phyloP scores from a whole-genome alignment of 2,329 filamentous ascomycete species.

The Ophiosphaerella narmari region DNA sequence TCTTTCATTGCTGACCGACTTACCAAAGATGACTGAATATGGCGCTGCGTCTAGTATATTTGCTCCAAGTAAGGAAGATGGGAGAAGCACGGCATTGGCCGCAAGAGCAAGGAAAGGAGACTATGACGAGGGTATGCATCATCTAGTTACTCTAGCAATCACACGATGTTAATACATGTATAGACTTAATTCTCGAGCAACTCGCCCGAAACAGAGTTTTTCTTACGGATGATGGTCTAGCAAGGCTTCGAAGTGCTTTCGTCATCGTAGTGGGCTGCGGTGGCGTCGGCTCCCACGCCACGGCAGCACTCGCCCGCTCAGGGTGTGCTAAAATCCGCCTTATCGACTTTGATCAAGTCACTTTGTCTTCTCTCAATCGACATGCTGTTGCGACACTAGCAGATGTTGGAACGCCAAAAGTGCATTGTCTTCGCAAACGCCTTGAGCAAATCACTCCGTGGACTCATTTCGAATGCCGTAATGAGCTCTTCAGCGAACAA shows the following conservation, averaged over 20 bases:
- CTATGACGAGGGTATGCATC: constrained; percentile 63
- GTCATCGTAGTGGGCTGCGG: constrained; percentile 91
- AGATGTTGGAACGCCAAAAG: constrained; percentile 92
- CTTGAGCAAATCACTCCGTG: constrained; percentile 88
- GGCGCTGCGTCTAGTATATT: constrained; percentile 57
- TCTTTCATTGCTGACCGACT: constrained; percentile 39
- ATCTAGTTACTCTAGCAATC: neutral
- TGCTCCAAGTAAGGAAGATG: constrained; percentile 57
- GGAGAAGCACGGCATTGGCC: constrained; percentile 62
- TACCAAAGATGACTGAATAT: constrained; percentile 63
- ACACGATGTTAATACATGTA: constrained; percentile 5
- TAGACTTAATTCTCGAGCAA: constrained; percentile 90
- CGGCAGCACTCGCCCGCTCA: constrained; percentile 82
- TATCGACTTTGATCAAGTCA: constrained; percentile 97
- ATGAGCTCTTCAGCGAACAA: constrained; percentile 77
- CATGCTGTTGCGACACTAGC: constrained; percentile 93
- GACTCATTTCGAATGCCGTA: constrained; percentile 84
- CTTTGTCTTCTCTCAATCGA: constrained; percentile 89
- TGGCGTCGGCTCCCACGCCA: constrained; percentile 91
- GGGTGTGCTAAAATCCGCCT: constrained; percentile 87
- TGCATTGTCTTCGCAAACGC: constrained; percentile 77
- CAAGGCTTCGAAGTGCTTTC: constrained; percentile 78
- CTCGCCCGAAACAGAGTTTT: constrained; percentile 92
- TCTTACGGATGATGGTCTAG: constrained; percentile 78
- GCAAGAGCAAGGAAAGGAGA: constrained; percentile 65